Evolutionary conservation across 768 basidiomycete genomes (phyloP).

Genomic region (Gymnopilus dilepis): DNA sequence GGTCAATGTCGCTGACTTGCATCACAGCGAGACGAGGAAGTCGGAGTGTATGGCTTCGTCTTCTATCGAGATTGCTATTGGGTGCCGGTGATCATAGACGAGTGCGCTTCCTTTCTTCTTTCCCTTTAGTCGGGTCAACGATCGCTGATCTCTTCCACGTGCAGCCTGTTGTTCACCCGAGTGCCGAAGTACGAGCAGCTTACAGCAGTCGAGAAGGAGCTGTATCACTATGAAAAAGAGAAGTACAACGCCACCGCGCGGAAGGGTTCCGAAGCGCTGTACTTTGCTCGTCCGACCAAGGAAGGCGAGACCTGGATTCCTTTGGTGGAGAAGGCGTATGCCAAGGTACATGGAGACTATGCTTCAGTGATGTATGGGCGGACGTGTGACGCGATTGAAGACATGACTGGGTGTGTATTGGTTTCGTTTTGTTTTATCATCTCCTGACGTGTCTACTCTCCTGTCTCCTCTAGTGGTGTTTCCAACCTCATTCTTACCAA

Average conservation of each 20-base stretch:
- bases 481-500: constrained; percentile 31
- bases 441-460: constrained; percentile 3
- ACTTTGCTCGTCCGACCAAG: constrained; percentile 52
- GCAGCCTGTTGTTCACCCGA: constrained; percentile 53
- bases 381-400: constrained; percentile 58
- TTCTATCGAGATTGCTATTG: constrained; percentile 59
- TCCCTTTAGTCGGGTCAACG: not conserved
- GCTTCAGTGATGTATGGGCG: constrained; percentile 45
- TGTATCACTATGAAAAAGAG: constrained; percentile 58
- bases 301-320: constrained; percentile 63
- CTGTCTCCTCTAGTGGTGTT: constrained; percentile 35
- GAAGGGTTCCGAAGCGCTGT: constrained; percentile 50
- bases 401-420: constrained; percentile 54
- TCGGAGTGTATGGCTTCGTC: constrained; percentile 64
- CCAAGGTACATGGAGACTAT: constrained; percentile 60
- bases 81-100: constrained; percentile 61
- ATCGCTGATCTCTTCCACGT: not conserved
- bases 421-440: not conserved
- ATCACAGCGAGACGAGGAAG: constrained; percentile 50
- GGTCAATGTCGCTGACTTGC: not conserved
- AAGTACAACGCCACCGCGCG: constrained; percentile 49
- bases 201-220: constrained; percentile 37
- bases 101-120: constrained; percentile 39
- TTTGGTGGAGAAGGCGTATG: constrained; percentile 62
- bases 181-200: constrained; percentile 61